These are phyloP conservation scores for Aureobasidium sp. DNA, from an alignment of 2,329 filamentous ascomycete species.

Conservation along the genomic window DNA sequence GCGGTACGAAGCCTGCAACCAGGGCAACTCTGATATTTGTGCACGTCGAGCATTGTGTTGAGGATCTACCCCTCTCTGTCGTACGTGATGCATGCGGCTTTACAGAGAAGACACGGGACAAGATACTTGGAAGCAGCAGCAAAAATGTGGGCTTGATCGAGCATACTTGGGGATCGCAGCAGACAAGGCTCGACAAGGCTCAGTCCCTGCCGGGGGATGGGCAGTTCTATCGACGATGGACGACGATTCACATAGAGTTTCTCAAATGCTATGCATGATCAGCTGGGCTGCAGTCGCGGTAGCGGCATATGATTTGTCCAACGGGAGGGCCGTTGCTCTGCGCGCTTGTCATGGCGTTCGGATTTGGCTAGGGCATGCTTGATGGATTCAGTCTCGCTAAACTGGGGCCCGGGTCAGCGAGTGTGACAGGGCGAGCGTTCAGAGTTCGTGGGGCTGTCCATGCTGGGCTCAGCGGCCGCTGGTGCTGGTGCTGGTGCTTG, in stretches of 20 bases:
- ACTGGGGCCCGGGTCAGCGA: background rate
- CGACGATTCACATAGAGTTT: background rate
- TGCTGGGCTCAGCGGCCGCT: background rate
- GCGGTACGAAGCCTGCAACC: conserved; percentile 5
- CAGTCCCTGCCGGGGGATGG: background rate
- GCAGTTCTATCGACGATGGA: conserved; percentile 3
- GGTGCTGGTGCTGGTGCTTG: background rate
- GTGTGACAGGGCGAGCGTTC: conserved; percentile 14
- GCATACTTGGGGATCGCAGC: background rate
- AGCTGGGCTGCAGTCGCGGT: background rate
- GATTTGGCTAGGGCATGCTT: conserved; percentile 11
- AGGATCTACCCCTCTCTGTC: background rate
- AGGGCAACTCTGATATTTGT: conserved; percentile 12
- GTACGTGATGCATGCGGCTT: background rate
- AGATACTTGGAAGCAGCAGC: too few species aligned
- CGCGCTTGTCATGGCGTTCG: conserved; percentile 14
- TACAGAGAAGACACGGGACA: background rate
- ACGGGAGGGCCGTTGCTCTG: conserved; percentile 14
- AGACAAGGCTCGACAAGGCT: conserved; percentile 10
- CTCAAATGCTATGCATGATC: conserved; percentile 15
- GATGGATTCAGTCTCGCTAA: conserved; percentile 13
- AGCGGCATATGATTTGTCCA: conserved; percentile 17
- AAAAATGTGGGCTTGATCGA: conserved; percentile 7
- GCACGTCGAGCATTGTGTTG: background rate
- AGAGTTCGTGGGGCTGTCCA: conserved; percentile 16